Evolutionary conservation across 164 flowering plant species (phyloP).

Genomic region (Umbilicus rupestris): DNA sequence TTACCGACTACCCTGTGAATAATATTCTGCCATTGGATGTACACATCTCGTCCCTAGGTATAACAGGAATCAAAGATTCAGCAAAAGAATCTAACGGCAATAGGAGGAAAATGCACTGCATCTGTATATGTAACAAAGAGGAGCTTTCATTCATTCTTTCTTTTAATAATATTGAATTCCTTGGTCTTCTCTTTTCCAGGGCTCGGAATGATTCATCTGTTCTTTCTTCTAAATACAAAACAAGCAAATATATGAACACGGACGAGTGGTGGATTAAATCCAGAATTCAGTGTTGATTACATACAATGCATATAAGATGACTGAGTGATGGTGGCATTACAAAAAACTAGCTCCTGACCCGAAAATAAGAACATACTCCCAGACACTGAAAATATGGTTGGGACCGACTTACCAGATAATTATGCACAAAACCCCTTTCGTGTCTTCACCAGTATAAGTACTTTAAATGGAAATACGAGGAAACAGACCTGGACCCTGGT

Average conservation of each 20-base stretch:
- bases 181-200: too few species aligned
- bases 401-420: neutral
- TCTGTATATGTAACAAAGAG: too few species aligned
- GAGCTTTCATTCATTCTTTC: too few species aligned
- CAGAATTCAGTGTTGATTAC: neutral
- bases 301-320: neutral
- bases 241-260: too few species aligned
- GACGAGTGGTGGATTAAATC: too few species aligned
- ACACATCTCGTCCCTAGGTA: neutral
- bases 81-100: too few species aligned
- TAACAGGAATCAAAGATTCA: neutral
- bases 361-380: neutral
- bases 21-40: neutral
- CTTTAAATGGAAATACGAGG: neutral
- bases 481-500: neutral
- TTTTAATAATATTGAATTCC: too few species aligned
- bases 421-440: neutral
- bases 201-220: too few species aligned
- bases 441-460: too few species aligned
- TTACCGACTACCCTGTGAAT: neutral
- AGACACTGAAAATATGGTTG: neutral
- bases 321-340: neutral
- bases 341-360: neutral
- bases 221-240: too few species aligned
- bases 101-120: too few species aligned